These are phyloP conservation scores for Stephania yunnanensis DNA, from an alignment of 164 flowering plant genomes.

Conservation along the genomic window DNA sequence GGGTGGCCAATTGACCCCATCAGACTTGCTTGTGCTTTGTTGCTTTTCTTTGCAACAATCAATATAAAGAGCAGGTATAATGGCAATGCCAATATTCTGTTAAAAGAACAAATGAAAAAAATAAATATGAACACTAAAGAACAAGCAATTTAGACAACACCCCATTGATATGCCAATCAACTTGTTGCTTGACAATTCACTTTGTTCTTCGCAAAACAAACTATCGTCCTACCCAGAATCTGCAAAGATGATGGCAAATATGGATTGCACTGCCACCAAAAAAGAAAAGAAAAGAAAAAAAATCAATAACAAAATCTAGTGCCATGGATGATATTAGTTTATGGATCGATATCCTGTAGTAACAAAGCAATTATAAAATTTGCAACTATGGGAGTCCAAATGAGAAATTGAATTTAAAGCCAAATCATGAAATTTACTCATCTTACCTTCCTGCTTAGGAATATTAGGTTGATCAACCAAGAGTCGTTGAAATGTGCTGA, in stretches of 20 bases:
- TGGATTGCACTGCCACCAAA: conserved; percentile 20
- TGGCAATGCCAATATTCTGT: too few species aligned
- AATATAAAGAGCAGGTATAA: too few species aligned
- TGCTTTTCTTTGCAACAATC: too few species aligned
- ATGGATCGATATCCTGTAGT: not conserved
- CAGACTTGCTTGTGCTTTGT: too few species aligned
- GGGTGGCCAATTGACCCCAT: too few species aligned
- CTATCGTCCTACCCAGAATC: not conserved
- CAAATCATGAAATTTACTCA: not conserved
- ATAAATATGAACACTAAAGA: too few species aligned
- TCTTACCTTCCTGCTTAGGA: conserved; percentile 64
- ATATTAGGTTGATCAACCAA: conserved; percentile 91
- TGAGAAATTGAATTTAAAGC: not conserved
- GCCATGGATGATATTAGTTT: not conserved
- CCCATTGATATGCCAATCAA: not conserved
- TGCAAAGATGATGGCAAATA: conserved; percentile 9
- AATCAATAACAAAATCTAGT: not conserved
- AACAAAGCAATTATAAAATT: not conserved
- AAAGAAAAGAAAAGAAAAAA: too few species aligned
- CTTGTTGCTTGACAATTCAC: not conserved
- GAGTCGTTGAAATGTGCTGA: conserved; percentile 55
- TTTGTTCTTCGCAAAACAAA: not conserved
- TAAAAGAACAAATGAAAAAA: too few species aligned
- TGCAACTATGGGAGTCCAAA: not conserved
- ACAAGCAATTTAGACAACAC: not conserved